These are phyloP conservation scores for Macadamia integrifolia DNA, from an alignment of 164 flowering plant species.

Conservation along the genomic window DNA sequence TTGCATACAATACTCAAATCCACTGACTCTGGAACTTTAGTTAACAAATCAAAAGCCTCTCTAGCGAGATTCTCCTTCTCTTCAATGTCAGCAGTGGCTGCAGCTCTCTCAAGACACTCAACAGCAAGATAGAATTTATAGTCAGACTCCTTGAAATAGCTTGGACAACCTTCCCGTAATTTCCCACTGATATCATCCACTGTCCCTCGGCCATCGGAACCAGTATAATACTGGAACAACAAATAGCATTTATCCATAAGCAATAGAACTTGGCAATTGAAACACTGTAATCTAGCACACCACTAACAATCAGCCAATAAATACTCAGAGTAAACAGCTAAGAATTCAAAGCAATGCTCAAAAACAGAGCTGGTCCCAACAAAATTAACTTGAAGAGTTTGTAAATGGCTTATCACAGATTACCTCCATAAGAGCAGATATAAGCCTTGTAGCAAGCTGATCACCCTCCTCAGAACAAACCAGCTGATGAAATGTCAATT, in stretches of 20 bases:
- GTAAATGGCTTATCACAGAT: constrained; percentile 2
- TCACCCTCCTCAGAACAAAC: constrained; percentile 97
- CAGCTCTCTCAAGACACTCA: constrained; percentile 93
- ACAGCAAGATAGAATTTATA: constrained; percentile 94
- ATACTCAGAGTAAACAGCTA: not conserved
- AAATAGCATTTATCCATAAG: constrained; percentile 2
- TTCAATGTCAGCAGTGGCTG: constrained; percentile 47
- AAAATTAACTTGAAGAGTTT: not conserved
- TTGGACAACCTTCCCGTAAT: constrained; percentile 91
- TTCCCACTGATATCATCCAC: constrained; percentile 92
- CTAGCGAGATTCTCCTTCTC: constrained; percentile 85
- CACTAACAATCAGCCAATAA: constrained; percentile 1
- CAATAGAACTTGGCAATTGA: not conserved
- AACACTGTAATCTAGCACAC: not conserved
- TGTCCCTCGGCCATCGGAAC: constrained; percentile 96
- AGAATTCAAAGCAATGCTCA: not conserved
- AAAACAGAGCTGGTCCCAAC: not conserved
- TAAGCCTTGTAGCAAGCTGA: constrained; percentile 78
- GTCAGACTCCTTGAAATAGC: constrained; percentile 94
- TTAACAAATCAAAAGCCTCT: constrained; percentile 77
- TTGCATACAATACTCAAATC: constrained; percentile 87
- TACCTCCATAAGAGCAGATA: constrained; percentile 95
- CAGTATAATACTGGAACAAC: constrained; percentile 81
- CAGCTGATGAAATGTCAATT: constrained; percentile 84
- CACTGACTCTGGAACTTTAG: constrained; percentile 90